A percentile compares a stretch with the other conserved stretches of the same genome.
These are phyloP conservation scores for Iris pallida DNA, from an alignment of 116 monocot species.

Conservation along the genomic window DNA sequence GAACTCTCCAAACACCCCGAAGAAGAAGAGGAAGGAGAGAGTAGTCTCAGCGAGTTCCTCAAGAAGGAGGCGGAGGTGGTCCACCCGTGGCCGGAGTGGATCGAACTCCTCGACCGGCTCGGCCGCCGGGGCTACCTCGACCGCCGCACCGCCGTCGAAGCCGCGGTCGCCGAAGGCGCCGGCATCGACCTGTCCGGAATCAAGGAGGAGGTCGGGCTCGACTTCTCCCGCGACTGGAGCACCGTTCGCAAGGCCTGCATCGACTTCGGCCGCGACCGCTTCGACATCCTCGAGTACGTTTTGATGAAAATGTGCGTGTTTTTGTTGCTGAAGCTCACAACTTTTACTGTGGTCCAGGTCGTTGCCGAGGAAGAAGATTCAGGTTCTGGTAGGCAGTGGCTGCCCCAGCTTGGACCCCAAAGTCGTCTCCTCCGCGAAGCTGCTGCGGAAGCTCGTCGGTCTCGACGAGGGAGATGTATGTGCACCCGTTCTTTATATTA, in stretches of 20 bases:
- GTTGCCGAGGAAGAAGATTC: constrained; percentile 77
- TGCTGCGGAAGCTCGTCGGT: constrained; percentile 85
- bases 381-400: constrained; percentile 76
- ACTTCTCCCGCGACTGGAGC: constrained; percentile 79
- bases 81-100: constrained; percentile 99
- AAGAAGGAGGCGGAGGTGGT: constrained; percentile 68
- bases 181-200: constrained; percentile 44
- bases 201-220: constrained; percentile 44
- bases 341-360: constrained; percentile 39
- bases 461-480: constrained; percentile 99
- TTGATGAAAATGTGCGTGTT: neutral
- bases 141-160: constrained; percentile 36
- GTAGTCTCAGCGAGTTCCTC: constrained; percentile 4
- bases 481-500: neutral
- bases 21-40: neutral
- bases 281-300: constrained; percentile 79
- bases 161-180: constrained; percentile 30
- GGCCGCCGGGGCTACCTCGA: constrained; percentile 83
- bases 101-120: constrained; percentile 78
- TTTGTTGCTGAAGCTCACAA: too few relatives aligned
- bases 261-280: constrained; percentile 89
- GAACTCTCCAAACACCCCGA: constrained; percentile 13
- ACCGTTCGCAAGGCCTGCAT: constrained; percentile 69
- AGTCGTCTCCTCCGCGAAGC: constrained; percentile 83
- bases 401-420: constrained; percentile 81